phyloP scores from a whole-genome alignment of 1,284 basidiomycete genomes.

The Moesziomyces globuligerus region DNA sequence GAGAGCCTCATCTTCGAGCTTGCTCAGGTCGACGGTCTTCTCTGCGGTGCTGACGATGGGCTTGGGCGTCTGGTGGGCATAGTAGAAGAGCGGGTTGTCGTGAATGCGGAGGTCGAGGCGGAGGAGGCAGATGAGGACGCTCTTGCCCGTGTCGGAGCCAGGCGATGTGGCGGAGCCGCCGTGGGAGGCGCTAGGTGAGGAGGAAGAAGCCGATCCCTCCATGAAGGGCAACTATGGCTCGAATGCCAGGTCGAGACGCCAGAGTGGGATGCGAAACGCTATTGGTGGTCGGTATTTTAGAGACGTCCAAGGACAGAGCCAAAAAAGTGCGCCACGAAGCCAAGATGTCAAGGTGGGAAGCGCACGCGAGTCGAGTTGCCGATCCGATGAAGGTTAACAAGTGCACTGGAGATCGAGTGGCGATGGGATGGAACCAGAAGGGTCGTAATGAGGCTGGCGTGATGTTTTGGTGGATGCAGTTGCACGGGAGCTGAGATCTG shows the following conservation, averaged over 20 bases:
- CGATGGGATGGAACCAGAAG: too few species aligned
- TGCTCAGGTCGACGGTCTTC: constrained; percentile 45
- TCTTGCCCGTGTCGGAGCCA: constrained; percentile 28
- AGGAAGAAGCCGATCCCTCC: constrained; percentile 29
- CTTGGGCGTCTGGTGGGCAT: constrained; percentile 48
- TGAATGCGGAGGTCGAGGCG: constrained; percentile 65
- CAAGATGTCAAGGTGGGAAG: too few species aligned
- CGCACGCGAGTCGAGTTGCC: too few species aligned
- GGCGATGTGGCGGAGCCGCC: constrained; percentile 18
- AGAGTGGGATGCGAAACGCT: neutral
- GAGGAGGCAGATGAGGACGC: constrained; percentile 59
- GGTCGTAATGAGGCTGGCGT: too few species aligned
- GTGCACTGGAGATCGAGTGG: too few species aligned
- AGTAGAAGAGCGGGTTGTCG: constrained; percentile 71
- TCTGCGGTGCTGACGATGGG: constrained; percentile 31
- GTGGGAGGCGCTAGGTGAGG: constrained; percentile 30
- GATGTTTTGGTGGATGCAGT: too few species aligned
- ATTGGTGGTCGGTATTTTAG: neutral
- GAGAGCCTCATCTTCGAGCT: constrained; percentile 53
- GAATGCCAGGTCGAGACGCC: neutral
- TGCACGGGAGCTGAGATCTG: too few species aligned
- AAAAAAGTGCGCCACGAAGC: too few species aligned
- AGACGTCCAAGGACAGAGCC: too few species aligned
- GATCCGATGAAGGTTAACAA: too few species aligned
- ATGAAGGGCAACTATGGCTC: constrained; percentile 1